phyloP scores from a whole-genome alignment of 768 basidiomycete genomes.

The Leccinum disarticulatum region DNA sequence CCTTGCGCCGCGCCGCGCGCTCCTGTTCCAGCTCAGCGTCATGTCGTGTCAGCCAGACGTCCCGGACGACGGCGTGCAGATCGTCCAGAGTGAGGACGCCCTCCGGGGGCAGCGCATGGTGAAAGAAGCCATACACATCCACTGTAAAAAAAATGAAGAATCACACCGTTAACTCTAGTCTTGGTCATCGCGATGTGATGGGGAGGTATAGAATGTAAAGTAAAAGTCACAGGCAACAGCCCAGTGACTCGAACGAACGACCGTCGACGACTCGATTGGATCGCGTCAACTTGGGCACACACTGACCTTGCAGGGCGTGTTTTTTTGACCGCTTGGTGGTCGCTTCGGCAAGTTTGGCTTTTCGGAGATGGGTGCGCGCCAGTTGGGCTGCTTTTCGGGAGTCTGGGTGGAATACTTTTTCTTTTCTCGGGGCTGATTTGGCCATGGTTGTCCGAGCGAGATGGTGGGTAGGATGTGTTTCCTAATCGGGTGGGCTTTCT shows the following conservation, averaged over 20 bases:
- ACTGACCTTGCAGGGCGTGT: slow-evolving; percentile 50
- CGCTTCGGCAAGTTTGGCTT: slow-evolving; percentile 60
- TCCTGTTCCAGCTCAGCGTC: slow-evolving; percentile 67
- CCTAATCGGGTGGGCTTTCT: not conserved
- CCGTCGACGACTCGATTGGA: not conserved
- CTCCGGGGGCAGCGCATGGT: slow-evolving; percentile 63
- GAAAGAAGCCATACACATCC: slow-evolving; percentile 76
- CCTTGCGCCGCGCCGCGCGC: slow-evolving; percentile 60
- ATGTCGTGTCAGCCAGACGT: slow-evolving; percentile 73
- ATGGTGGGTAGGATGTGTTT: not conserved
- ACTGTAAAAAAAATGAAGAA: slow-evolving; percentile 36
- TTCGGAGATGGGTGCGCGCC: slow-evolving; percentile 63
- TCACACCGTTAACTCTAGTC: not conserved
- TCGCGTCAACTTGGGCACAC: not conserved
- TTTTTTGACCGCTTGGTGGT: slow-evolving; percentile 58
- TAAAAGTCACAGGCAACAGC: not conserved
- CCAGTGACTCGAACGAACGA: not conserved
- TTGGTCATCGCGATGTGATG: not conserved
- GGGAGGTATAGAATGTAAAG: not conserved
- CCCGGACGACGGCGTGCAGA: slow-evolving; percentile 60
- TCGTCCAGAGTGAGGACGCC: slow-evolving; percentile 58
- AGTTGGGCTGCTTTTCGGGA: slow-evolving; percentile 84
- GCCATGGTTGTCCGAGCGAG: not conserved
- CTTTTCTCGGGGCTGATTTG: slow-evolving; percentile 48
- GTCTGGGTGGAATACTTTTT: slow-evolving; percentile 80